Evolutionary conservation across 2,329 filamentous ascomycete genomes (phyloP), one percentile per base, ranked within the genome.

Genomic region (Fusarium anthophilum): DNA sequence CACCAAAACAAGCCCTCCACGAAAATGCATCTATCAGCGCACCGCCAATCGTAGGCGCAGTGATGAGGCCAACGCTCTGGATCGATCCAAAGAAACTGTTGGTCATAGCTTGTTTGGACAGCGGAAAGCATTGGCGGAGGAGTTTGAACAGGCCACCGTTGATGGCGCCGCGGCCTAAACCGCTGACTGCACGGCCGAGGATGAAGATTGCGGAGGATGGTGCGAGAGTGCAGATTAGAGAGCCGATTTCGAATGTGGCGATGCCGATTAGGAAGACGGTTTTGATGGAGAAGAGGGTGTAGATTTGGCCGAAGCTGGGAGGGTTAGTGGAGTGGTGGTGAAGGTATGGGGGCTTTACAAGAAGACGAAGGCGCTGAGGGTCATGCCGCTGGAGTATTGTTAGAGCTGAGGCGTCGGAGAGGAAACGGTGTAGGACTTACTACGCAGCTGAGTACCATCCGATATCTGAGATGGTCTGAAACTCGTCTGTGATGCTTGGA

Each of bases 141-240:
- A 78, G 75, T 43, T 77, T 78, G 14, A 78, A 73, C 22, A 78
- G 14, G 5, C 76, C 76, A 1, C 76, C 76, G 8, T 77, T 78
- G 10, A 78, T 67, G 8, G 73, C 76, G 1, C 76, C 76, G 3
- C 76, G 73, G 2, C 82, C 82, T 12, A 83, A 66, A 18, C 83
- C 83, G 12, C 78, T 80, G 9, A 84, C 66, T 6, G 82, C 82
- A 2, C 83, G 81, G 3, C 83, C 83, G 22, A 83, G 69, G 32
- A 84, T 82, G 32, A 84, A 81, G 26, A 78, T 67, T 2, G 79
- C 75, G 0, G 83, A 83, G 4, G 70, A 80, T 0, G 82, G 80
- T 5, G 82, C 82, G 2, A 81, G 64, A 0, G 80, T 83, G 32
- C 81, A 83, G 14, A 84, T 71, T 12, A 83, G 62, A 22, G 79